phyloP scores from a whole-genome alignment of 768 basidiomycete genomes.

The Agaricus blazei region DNA sequence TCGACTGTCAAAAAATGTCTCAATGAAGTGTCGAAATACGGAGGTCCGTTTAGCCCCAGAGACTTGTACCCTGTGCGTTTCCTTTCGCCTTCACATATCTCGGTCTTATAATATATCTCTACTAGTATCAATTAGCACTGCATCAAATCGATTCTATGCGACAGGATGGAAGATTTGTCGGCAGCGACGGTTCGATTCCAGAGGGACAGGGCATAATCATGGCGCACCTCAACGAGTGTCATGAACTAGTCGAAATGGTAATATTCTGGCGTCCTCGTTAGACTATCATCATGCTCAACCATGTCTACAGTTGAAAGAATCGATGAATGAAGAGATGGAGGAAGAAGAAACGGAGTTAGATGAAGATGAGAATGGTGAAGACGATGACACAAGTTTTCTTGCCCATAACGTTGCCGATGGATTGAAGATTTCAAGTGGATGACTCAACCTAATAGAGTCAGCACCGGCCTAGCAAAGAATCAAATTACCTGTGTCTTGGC shows the following conservation, averaged over 20 bases:
- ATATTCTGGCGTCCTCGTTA: constrained; percentile 13
- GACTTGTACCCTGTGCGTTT: constrained; percentile 86
- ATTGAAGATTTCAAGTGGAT: neutral
- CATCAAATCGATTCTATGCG: constrained; percentile 94
- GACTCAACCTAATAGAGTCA: too few relatives aligned
- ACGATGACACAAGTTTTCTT: constrained; percentile 33
- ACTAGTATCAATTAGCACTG: constrained; percentile 86
- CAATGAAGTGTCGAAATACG: constrained; percentile 93
- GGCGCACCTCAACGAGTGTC: constrained; percentile 94
- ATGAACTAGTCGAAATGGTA: constrained; percentile 94
- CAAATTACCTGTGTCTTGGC: too few relatives aligned
- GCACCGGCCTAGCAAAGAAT: too few relatives aligned
- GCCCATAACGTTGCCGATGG: neutral
- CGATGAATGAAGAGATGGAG: constrained; percentile 70
- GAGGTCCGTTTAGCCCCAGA: constrained; percentile 86
- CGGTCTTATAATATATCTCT: neutral
- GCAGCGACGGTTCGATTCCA: constrained; percentile 82
- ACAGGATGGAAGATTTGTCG: constrained; percentile 90
- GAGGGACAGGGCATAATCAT: constrained; percentile 96
- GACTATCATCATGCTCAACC: neutral
- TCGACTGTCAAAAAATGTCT: constrained; percentile 96
- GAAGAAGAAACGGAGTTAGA: constrained; percentile 12
- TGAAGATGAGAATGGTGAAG: constrained; percentile 48
- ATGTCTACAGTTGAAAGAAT: constrained; percentile 62
- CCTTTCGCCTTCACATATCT: neutral